Conservation (phyloP, 352 stramenopile species). For the Phytophthora ramorum region DNA sequence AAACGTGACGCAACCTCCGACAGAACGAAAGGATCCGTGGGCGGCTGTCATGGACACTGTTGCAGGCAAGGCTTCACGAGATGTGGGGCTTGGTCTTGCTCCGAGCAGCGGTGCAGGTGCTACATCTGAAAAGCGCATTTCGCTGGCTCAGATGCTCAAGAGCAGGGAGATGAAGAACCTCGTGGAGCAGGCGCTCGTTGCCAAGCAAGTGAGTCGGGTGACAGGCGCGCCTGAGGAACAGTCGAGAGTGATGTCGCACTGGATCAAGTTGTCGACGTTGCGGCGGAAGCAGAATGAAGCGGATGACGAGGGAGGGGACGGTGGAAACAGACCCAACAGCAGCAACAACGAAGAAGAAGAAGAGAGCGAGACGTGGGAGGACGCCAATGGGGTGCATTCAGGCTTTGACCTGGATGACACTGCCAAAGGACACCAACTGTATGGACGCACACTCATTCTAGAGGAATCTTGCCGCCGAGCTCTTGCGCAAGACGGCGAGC, state of each 20-base stretch:
- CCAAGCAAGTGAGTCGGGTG: conserved; percentile 16
- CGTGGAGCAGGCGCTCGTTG: conserved; percentile 56
- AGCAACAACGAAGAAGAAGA: conserved; percentile 25
- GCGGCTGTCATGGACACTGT: conserved; percentile 39
- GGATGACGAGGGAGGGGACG: conserved; percentile 17
- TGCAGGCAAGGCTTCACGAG: conserved; percentile 16
- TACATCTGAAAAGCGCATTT: conserved; percentile 37
- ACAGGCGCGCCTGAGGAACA: conserved; percentile 25
- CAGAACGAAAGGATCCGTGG: conserved; percentile 35
- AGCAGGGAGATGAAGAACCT: conserved; percentile 68
- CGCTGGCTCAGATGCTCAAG: conserved; percentile 58
- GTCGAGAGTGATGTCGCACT: conserved; percentile 70
- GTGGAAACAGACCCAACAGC: neutral
- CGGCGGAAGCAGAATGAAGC: conserved; percentile 33
- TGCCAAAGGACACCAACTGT: conserved; percentile 38
- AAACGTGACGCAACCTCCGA: neutral
- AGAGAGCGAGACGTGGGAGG: conserved; percentile 30
- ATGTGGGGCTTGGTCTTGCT: neutral
- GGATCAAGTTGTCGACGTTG: conserved; percentile 55
- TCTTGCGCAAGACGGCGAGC: conserved; percentile 53
- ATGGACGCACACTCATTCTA: conserved; percentile 69
- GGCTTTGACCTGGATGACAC: conserved; percentile 51
- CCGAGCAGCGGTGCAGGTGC: neutral
- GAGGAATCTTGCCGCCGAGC: conserved; percentile 75
- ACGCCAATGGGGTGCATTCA: conserved; percentile 44